Base-by-base conservation (phyloP, 441 rosid genomes). In the Brassica hybrid region DNA sequence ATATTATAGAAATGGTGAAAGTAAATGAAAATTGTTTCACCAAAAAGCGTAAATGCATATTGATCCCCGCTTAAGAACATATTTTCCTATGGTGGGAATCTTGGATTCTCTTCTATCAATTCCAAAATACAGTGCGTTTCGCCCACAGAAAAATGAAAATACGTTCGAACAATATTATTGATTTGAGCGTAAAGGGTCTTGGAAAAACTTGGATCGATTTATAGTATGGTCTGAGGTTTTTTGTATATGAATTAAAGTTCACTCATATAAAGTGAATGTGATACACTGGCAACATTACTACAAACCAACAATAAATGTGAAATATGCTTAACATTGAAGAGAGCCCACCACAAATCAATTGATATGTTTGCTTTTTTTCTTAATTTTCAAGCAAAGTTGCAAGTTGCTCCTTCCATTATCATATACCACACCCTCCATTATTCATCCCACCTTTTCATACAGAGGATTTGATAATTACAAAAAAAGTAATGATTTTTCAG, bases 371-470 rank as follows among this genome's bases (percentile, higher is more conserved):
- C 81, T 79, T 64, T 79, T 83, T 82, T n/a, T n/a, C 97, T 87
- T 83, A 69, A 62, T 82, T 81, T 80, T 13, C 78, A 92, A 89
- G 95, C 95, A 88, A 92, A 67, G 78, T 63, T 73, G 82, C 85
- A 77, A 72, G 87, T 87, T 78, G 91, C 76, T 87, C 75, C 52
- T 81, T 80, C 76, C 75, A 70, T 79, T 77, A 78, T 75, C 72
- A 75, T 34, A 59, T 57, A 34, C 52, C 77, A 69, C 76, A 79
- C 72, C 54, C 76, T 67, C 76, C 76, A 83, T 71, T 84, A 83
- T 70, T 57, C 41, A 77, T 68, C 81, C 76, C 79, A 84, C 83
- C 75, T 76, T 80, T 50, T 54, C 73, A 69, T 50, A 30, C 73
- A 77, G 60, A 71, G 50, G 23, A 11, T 48, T 50, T 78, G 14